phyloP scores from a whole-genome alignment of 1,284 basidiomycete species.

The Xanthoconium separans region DNA sequence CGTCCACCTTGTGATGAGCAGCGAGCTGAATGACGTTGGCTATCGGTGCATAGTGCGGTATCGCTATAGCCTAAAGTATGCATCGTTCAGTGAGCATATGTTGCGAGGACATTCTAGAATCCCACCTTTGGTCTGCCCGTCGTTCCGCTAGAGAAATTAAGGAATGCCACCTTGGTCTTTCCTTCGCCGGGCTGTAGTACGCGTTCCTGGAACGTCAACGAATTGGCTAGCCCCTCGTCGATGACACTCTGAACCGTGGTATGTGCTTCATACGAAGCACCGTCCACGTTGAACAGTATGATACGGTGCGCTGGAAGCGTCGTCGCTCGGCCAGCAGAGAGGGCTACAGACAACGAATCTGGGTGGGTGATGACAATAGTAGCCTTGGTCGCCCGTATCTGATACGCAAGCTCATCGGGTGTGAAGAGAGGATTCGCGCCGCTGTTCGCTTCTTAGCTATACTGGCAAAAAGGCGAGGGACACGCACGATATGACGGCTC shows the following conservation, averaged over 20 bases:
- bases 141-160: conserved; percentile 80
- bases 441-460: conserved; percentile 27
- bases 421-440: conserved; percentile 60
- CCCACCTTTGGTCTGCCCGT: conserved; percentile 78
- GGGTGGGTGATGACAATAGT: conserved; percentile 49
- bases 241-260: conserved; percentile 55
- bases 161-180: conserved; percentile 67
- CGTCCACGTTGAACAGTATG: conserved; percentile 47
- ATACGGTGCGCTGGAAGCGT: conserved; percentile 56
- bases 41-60: conserved; percentile 66
- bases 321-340: conserved; percentile 46
- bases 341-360: conserved; percentile 40
- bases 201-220: conserved; percentile 46
- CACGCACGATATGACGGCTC: conserved; percentile 65
- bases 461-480: not conserved
- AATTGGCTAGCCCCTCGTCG: conserved; percentile 46
- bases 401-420: conserved; percentile 51
- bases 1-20: conserved; percentile 48
- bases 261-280: conserved; percentile 14
- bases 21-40: conserved; percentile 66
- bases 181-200: conserved; percentile 61
- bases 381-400: conserved; percentile 45
- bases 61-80: conserved; percentile 56
- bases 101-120: conserved; percentile 14
- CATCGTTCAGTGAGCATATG: not conserved